Percentiles rank a stretch among this genome's conserved stretches.
phyloP scores from a whole-genome alignment of 768 basidiomycete genomes.

The Boletus speciosus region DNA sequence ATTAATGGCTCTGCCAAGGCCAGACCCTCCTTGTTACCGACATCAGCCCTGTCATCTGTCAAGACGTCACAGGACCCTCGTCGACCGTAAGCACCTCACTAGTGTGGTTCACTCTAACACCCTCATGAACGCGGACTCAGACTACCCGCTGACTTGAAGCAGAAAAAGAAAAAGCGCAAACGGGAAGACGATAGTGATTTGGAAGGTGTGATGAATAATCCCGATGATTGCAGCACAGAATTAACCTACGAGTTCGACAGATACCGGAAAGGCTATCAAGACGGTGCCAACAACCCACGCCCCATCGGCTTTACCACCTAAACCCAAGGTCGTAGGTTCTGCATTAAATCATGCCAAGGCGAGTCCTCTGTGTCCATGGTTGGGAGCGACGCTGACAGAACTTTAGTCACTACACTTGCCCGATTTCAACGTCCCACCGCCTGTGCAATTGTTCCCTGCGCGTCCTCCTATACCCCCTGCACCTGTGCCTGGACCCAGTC shows the following conservation, averaged over 20 bases:
- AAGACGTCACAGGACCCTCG: constrained; percentile 62
- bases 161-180: constrained; percentile 86
- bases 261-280: constrained; percentile 54
- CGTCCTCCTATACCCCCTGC: constrained; percentile 62
- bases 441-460: constrained; percentile 48
- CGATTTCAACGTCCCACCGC: constrained; percentile 59
- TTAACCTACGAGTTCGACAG: constrained; percentile 30
- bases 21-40: constrained; percentile 46
- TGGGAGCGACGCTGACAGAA: constrained; percentile 10
- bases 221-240: neutral
- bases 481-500: constrained; percentile 78
- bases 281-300: constrained; percentile 49
- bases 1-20: constrained; percentile 41
- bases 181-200: constrained; percentile 72
- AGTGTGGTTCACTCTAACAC: constrained; percentile 14
- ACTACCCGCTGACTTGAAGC: constrained; percentile 54
- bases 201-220: constrained; percentile 47
- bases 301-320: constrained; percentile 41
- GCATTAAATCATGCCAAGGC: constrained; percentile 51
- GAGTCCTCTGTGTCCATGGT: constrained; percentile 10
- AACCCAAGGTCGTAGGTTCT: constrained; percentile 53
- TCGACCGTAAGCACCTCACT: constrained; percentile 44
- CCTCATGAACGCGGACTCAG: constrained; percentile 14
- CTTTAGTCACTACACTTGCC: constrained; percentile 39
- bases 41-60: constrained; percentile 45